Evolutionary conservation across 306 rosid species (phyloP).

Genomic region (Ceratonia siliqua): DNA sequence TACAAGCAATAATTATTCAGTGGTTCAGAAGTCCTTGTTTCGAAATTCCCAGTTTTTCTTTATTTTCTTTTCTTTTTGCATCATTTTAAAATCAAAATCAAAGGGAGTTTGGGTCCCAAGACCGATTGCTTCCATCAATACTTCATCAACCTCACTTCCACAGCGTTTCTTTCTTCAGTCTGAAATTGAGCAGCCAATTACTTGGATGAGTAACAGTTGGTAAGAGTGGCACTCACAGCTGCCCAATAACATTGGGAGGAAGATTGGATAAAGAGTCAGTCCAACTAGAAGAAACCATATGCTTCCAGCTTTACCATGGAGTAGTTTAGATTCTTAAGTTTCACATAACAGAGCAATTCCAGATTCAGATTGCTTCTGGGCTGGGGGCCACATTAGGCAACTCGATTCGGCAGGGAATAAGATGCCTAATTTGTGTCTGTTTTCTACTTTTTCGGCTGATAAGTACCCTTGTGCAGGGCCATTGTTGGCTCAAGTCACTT

Average conservation of each 20-base stretch:
- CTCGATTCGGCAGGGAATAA: background rate
- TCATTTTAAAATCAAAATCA: no score
- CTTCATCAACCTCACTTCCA: no score
- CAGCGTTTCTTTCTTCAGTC: no score
- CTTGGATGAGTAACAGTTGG: background rate
- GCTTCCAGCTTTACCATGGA: background rate
- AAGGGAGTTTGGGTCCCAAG: no score
- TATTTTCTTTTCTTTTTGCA: no score
- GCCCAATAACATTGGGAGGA: background rate
- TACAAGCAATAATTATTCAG: no score
- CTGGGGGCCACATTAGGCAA: background rate
- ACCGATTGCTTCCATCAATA: no score
- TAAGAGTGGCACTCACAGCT: background rate
- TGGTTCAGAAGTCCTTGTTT: no score
- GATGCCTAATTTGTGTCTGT: background rate
- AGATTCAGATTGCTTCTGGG: background rate
- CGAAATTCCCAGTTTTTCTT: no score
- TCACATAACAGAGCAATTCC: background rate
- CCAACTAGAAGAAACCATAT: background rate
- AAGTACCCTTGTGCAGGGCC: background rate
- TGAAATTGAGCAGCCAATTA: background rate
- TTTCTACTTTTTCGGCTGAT: background rate
- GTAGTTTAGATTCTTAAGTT: background rate
- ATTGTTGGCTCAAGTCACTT: background rate
- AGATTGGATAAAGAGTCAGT: background rate